A percentile compares a stretch with the other conserved stretches of the same genome.
phyloP scores from a whole-genome alignment of 192 early-diverging fungal genomes.

The Podila epigama region DNA sequence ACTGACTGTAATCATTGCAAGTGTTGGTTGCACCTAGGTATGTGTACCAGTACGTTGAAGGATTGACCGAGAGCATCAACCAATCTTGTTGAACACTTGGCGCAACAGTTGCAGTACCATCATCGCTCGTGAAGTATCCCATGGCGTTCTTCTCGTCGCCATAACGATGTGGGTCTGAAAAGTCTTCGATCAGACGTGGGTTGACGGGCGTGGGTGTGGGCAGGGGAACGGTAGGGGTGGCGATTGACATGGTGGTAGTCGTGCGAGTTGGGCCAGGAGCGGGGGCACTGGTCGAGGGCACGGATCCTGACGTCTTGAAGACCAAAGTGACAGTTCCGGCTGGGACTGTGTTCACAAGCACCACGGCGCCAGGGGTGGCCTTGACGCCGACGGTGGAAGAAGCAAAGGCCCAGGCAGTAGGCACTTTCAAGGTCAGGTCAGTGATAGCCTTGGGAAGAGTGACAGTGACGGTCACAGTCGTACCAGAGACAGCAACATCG shows the following conservation, averaged over 20 bases:
- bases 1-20: conserved; percentile 18
- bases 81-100: conserved; percentile 11
- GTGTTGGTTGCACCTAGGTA: conserved; percentile 4
- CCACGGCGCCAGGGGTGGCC: conserved; percentile 18
- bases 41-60: conserved; percentile 20
- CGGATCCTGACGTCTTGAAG: conserved; percentile 16
- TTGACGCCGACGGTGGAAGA: conserved; percentile 7
- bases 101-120: neutral
- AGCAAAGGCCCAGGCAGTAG: conserved; percentile 18
- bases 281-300: neutral
- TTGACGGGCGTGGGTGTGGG: conserved; percentile 12
- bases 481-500: conserved; percentile 1
- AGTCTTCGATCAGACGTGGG: conserved; percentile 10
- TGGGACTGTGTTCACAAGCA: conserved; percentile 8
- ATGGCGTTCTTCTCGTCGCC: conserved; percentile 13
- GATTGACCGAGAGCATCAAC: conserved; percentile 6
- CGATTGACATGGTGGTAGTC: conserved; percentile 3
- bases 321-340: conserved; percentile 10
- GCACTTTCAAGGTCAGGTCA: conserved; percentile 21
- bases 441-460: conserved; percentile 4
- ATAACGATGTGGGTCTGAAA: conserved; percentile 19
- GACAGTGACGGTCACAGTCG: conserved; percentile 7
- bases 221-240: conserved; percentile 6
- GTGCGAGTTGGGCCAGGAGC: conserved; percentile 8
- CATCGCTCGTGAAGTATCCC: conserved; percentile 9